These are phyloP conservation scores for Euptelea pleiosperma DNA, from an alignment of 164 flowering plant species.

Conservation along the genomic window DNA sequence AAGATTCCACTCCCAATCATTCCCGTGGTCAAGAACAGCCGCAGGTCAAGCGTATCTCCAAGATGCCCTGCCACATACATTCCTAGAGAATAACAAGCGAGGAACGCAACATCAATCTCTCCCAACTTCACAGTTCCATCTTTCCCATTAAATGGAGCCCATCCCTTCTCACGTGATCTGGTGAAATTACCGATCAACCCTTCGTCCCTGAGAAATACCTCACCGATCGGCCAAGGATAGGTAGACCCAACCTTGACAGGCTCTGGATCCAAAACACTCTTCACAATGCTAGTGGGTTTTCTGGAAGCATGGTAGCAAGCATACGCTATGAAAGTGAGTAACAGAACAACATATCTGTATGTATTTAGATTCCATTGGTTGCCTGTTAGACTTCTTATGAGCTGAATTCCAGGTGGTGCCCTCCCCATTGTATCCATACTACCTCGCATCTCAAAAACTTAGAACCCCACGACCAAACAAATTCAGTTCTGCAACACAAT, in stretches of 20 bases:
- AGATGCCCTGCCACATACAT: slow-evolving; percentile 92
- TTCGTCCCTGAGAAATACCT: slow-evolving; percentile 45
- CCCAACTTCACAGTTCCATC: slow-evolving; percentile 82
- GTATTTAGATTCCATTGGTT: slow-evolving; percentile 48
- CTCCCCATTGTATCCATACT: slow-evolving; percentile 19
- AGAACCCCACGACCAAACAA: background rate
- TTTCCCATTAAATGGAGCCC: slow-evolving; percentile 76
- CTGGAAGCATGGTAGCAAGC: slow-evolving; percentile 89
- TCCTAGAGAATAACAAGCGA: slow-evolving; percentile 76
- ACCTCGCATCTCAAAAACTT: slow-evolving; percentile 1
- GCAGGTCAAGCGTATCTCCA: slow-evolving; percentile 72
- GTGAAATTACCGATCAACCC: slow-evolving; percentile 7
- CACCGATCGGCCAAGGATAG: slow-evolving; percentile 58
- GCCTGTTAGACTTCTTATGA: slow-evolving; percentile 46
- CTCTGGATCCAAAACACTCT: slow-evolving; percentile 71
- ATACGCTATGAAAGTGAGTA: slow-evolving; percentile 83
- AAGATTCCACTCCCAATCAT: slow-evolving; percentile 92
- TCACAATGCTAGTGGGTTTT: slow-evolving; percentile 85
- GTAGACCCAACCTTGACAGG: slow-evolving; percentile 13
- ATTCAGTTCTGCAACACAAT: background rate
- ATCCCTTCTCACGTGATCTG: slow-evolving; percentile 32
- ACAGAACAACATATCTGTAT: slow-evolving; percentile 53
- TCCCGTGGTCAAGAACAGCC: slow-evolving; percentile 71
- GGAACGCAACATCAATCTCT: slow-evolving; percentile 85
- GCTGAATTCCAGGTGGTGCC: slow-evolving; percentile 58